These are phyloP conservation scores for Thalassiosira ordinaria DNA, from an alignment of 352 stramenopile genomes.

Conservation along the genomic window DNA sequence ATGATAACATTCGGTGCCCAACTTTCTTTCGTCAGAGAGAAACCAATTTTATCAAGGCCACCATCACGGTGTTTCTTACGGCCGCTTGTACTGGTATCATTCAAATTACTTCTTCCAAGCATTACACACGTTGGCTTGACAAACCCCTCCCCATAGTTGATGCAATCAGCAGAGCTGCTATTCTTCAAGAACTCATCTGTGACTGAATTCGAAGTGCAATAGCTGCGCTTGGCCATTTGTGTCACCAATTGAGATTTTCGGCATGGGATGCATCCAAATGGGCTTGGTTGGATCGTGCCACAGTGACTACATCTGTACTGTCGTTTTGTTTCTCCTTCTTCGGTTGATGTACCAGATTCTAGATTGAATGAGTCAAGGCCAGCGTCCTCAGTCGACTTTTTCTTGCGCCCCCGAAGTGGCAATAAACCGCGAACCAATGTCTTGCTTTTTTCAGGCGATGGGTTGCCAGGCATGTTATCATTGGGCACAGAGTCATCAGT, in stretches of 20 bases:
- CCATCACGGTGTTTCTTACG: slow-evolving; percentile 38
- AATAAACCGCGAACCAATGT: slow-evolving; percentile 29
- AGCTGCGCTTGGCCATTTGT: slow-evolving; percentile 62
- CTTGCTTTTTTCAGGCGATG: slow-evolving; percentile 15
- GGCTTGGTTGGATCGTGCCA: slow-evolving; percentile 55
- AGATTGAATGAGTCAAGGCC: not conserved
- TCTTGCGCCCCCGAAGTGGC: slow-evolving; percentile 46
- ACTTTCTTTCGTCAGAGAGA: slow-evolving; percentile 53
- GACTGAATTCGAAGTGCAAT: slow-evolving; percentile 11
- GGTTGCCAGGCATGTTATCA: not conserved
- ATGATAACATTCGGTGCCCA: slow-evolving; percentile 77
- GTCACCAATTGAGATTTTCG: slow-evolving; percentile 66
- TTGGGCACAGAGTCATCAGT: not conserved
- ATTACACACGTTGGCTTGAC: slow-evolving; percentile 48
- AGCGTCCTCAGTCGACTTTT: slow-evolving; percentile 14
- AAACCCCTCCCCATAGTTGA: slow-evolving; percentile 27
- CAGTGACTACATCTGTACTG: slow-evolving; percentile 66
- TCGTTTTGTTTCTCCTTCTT: slow-evolving; percentile 15
- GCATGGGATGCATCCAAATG: slow-evolving; percentile 70
- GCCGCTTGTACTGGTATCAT: slow-evolving; percentile 24
- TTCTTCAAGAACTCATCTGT: slow-evolving; percentile 27
- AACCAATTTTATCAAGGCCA: slow-evolving; percentile 28
- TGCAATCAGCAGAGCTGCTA: slow-evolving; percentile 7
- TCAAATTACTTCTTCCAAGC: slow-evolving; percentile 34
- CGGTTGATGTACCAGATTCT: not conserved